phyloP scores from a whole-genome alignment of 306 rosid species.

The Cicer yamashitae region DNA sequence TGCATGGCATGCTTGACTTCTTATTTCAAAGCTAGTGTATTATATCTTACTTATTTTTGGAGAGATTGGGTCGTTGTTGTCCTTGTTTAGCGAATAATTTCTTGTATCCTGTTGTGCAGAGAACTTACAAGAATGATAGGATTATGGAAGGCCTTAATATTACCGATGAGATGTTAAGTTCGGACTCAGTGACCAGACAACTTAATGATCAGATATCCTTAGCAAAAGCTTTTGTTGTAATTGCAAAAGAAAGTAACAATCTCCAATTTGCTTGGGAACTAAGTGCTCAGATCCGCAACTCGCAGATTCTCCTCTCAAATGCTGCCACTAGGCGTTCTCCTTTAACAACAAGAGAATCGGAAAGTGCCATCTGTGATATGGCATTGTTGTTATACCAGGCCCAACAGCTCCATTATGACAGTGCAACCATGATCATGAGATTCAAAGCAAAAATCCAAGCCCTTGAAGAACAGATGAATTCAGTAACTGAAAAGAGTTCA shows the following conservation, averaged over 20 bases:
- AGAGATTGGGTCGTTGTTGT: slow-evolving; percentile 7
- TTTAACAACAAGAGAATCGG: slow-evolving; percentile 69
- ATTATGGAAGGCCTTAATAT: slow-evolving; percentile 81
- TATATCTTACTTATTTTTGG: neutral
- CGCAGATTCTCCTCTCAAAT: slow-evolving; percentile 79
- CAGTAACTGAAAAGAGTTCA: slow-evolving; percentile 80
- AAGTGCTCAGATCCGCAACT: slow-evolving; percentile 90
- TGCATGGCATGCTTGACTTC: slow-evolving; percentile 37
- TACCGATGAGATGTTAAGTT: slow-evolving; percentile 80
- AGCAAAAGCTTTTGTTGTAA: slow-evolving; percentile 88
- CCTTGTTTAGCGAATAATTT: slow-evolving; percentile 10
- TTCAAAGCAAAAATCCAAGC: slow-evolving; percentile 82
- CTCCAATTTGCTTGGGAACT: slow-evolving; percentile 96
- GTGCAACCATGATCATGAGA: slow-evolving; percentile 92
- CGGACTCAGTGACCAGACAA: slow-evolving; percentile 77
- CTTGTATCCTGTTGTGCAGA: slow-evolving; percentile 55
- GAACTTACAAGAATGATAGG: slow-evolving; percentile 67
- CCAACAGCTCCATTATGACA: slow-evolving; percentile 89
- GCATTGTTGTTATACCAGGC: slow-evolving; percentile 80
- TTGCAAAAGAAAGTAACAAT: slow-evolving; percentile 86
- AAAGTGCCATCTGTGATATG: slow-evolving; percentile 72
- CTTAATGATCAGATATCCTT: slow-evolving; percentile 83
- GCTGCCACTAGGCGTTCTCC: slow-evolving; percentile 82
- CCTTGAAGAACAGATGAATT: slow-evolving; percentile 81
- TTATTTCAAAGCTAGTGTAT: neutral